A percentile compares a stretch with the other conserved stretches of the same genome.
phyloP scores from a whole-genome alignment of 805 yeast genomes.

The Limtongozyma cylindracea region DNA sequence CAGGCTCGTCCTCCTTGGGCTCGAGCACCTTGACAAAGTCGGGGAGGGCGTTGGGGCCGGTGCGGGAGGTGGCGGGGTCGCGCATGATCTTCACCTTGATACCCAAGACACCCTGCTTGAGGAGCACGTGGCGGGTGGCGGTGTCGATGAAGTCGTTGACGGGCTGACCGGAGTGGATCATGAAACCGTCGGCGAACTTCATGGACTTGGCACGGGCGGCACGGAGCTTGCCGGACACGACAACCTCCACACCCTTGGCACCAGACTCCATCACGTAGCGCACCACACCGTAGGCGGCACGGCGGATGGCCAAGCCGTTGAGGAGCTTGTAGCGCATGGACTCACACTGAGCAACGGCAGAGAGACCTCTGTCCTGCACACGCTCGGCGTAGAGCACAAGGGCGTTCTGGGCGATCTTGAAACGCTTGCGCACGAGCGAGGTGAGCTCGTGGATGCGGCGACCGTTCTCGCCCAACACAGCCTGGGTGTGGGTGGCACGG shows the following conservation, averaged over 20 bases:
- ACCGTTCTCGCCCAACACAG: constrained; percentile 98
- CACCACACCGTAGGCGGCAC: constrained; percentile 99
- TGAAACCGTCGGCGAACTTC: constrained; percentile 99
- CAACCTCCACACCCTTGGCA: constrained; percentile 99
- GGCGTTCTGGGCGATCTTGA: constrained; percentile 84
- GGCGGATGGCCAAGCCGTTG: constrained; percentile 97
- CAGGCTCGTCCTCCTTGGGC: constrained; percentile 69
- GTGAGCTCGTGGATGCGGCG: constrained; percentile 99
- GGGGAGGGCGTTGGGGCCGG: constrained; percentile 83
- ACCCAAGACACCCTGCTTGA: constrained; percentile 99
- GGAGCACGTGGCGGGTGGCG: constrained; percentile 98
- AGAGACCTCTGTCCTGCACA: constrained; percentile 97
- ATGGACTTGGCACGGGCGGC: constrained; percentile 99
- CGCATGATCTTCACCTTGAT: constrained; percentile 98
- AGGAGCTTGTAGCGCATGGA: constrained; percentile 94
- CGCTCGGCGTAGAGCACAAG: constrained; percentile 94
- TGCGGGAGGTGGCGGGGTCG: constrained; percentile 76
- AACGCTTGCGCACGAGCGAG: constrained; percentile 94
- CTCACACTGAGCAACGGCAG: constrained; percentile 99
- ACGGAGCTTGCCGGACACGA: constrained; percentile 97
- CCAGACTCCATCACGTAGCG: constrained; percentile 99
- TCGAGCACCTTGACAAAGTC: constrained; percentile 82
- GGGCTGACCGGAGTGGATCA: constrained; percentile 99
- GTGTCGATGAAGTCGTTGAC: constrained; percentile 93
- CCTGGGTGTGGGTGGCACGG: constrained; percentile 98